Conservation (phyloP, 108 stramenopile genomes). For the Cyclotella atomus region DNA sequence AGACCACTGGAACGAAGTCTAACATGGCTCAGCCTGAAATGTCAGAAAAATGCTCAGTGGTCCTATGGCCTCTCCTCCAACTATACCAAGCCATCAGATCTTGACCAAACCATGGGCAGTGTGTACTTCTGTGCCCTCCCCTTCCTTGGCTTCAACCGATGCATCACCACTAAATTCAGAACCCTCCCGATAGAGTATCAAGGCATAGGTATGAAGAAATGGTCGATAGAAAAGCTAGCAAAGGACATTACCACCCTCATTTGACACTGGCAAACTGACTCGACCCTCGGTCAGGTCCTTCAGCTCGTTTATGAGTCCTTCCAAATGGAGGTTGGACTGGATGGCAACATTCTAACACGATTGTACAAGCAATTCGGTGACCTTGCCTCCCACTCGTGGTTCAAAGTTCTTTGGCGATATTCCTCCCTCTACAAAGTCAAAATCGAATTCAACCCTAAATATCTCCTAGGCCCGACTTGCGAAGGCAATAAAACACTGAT, state of each 20-base stretch:
- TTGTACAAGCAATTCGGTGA: neutral
- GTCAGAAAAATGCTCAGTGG: too few relatives aligned
- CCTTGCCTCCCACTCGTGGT: neutral
- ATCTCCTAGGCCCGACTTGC: neutral
- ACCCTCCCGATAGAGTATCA: neutral
- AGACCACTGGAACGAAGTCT: too few relatives aligned
- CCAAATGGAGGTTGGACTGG: conserved; percentile 1
- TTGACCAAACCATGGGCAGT: too few relatives aligned
- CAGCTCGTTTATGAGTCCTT: too few relatives aligned
- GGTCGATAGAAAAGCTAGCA: neutral
- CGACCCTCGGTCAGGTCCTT: too few relatives aligned
- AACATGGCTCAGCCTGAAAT: too few relatives aligned
- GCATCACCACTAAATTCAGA: too few relatives aligned
- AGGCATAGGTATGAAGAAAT: conserved; percentile 6
- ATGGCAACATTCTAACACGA: neutral
- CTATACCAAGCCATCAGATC: too few relatives aligned
- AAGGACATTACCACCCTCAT: neutral
- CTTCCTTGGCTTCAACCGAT: too few relatives aligned
- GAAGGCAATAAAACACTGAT: neutral
- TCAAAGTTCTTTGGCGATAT: conserved; percentile 1
- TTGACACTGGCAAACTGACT: neutral
- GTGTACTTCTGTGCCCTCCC: too few relatives aligned
- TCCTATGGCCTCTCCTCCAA: too few relatives aligned
- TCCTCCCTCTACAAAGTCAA: neutral
- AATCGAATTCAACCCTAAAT: neutral